These are phyloP conservation scores for Fusarium brevicatenulatum DNA, from an alignment of 2,329 filamentous ascomycete species.

Conservation along the genomic window DNA sequence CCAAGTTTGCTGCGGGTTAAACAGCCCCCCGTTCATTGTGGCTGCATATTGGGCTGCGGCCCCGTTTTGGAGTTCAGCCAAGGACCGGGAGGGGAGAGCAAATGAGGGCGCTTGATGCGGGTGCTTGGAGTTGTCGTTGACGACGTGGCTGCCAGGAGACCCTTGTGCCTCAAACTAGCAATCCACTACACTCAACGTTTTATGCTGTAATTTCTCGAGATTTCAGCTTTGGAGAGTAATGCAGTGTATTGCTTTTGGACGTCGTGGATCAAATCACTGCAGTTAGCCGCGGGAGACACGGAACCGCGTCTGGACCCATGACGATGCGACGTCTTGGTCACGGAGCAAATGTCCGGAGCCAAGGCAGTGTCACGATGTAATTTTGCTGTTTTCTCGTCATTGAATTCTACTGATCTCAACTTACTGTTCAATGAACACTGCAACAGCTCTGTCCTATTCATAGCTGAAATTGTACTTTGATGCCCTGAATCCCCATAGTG, in stretches of 20 bases:
- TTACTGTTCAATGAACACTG: rapidly evolving
- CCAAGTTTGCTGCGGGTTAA: background rate
- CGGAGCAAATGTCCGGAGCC: background rate
- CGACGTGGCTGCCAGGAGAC: slow-evolving; percentile 21
- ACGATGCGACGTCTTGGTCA: background rate
- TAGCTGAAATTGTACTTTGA: background rate
- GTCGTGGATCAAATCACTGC: background rate
- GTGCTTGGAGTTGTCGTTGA: slow-evolving; percentile 5
- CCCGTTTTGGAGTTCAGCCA: background rate
- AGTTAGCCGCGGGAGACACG: background rate
- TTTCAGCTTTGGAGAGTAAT: background rate
- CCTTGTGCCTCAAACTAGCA: background rate
- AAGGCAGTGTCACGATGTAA: background rate
- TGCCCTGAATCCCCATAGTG: background rate
- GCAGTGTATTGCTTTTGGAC: background rate
- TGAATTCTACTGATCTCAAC: background rate
- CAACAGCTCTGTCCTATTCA: background rate
- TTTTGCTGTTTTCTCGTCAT: background rate
- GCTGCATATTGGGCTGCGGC: background rate
- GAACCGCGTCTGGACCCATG: background rate
- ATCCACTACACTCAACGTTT: background rate
- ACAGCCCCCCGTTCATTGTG: background rate
- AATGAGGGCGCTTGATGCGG: background rate
- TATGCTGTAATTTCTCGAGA: background rate
- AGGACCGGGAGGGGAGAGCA: background rate